A percentile compares a stretch with the other conserved stretches of the same genome.
These are phyloP conservation scores for Skeletonema potamos DNA, from an alignment of 108 stramenopile species.

Conservation along the genomic window DNA sequence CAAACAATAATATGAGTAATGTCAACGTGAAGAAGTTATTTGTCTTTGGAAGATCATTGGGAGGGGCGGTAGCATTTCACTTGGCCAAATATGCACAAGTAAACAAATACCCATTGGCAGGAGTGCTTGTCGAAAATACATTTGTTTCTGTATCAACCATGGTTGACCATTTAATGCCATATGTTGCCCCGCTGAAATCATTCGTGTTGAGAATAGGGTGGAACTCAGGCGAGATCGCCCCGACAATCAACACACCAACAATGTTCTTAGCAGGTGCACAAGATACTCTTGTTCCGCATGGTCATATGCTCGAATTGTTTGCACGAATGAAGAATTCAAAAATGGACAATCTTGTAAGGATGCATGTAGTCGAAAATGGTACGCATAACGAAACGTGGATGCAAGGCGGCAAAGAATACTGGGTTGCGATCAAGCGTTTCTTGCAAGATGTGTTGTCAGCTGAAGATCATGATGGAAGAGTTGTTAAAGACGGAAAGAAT, in stretches of 20 bases:
- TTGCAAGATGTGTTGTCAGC: slow-evolving; percentile 41
- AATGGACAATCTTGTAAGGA: slow-evolving; percentile 17
- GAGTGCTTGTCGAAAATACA: slow-evolving; percentile 96
- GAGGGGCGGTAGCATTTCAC: slow-evolving; percentile 93
- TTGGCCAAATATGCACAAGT: slow-evolving; percentile 69
- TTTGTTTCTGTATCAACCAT: slow-evolving; percentile 90
- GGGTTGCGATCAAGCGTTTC: slow-evolving; percentile 53
- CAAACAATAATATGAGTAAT: slow-evolving; percentile 19
- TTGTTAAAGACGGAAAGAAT: background rate
- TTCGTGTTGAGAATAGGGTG: slow-evolving; percentile 86
- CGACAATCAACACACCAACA: slow-evolving; percentile 55
- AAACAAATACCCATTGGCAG: slow-evolving; percentile 55
- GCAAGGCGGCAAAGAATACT: slow-evolving; percentile 82
- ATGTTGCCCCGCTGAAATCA: slow-evolving; percentile 78
- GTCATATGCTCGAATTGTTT: slow-evolving; percentile 84
- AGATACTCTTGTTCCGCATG: slow-evolving; percentile 93
- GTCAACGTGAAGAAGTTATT: slow-evolving; percentile 73
- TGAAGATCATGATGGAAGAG: slow-evolving; percentile 6
- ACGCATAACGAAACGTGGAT: slow-evolving; percentile 96
- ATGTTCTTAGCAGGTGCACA: slow-evolving; percentile 84
- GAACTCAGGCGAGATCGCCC: slow-evolving; percentile 65
- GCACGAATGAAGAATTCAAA: slow-evolving; percentile 31
- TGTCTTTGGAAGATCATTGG: slow-evolving; percentile 88
- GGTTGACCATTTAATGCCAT: slow-evolving; percentile 93
- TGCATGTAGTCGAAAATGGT: slow-evolving; percentile 79